Base-by-base conservation (phyloP, 2,329 filamentous ascomycete species). In the Allantophomopsis cytisporea region DNA sequence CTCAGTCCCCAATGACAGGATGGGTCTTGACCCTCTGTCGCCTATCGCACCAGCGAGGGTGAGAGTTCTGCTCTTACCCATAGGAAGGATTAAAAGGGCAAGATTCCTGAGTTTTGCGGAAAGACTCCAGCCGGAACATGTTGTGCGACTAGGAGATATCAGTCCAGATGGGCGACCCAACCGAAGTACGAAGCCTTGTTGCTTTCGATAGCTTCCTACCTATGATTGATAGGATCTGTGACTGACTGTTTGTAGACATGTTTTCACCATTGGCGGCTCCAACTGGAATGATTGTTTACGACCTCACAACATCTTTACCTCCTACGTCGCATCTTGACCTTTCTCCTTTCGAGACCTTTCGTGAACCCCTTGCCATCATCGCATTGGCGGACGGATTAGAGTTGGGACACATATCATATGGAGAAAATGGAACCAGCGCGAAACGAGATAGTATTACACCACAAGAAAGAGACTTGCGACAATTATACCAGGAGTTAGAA, bases 211-310 rank as follows among this genome's bases (percentile, higher is more conserved):
- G 39, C 35, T 43, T 32, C 30, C 38, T 23, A 35, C 30, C 38
- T 23, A 35, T 32, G 41, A 35, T 38, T 31, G 34, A 40, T 21
- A 15, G 16, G 28, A 32, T 16, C 14, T 10, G 30, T 21, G 40
- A 39, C 49, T 55, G 40, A 54, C 39, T 11, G 35, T 46, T 39
- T 44, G 39, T 58, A 94, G 87, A 86, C 60, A 88, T 91, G 79
- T 95, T 96, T 62, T 94, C 86, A 42, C 89, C 89, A 32, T 66
- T 91, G 52, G 84, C 83, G 12, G 94, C 91, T 59, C 87, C 86
- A 10, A 74, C 79, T 49, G 89, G 89, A 44, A 78, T 80, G 53
- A 81, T 96, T 44, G 71, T 95, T 51, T 95, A 91, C 68, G 83
- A 94, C 57, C 72, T 95, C 45, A 79, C 83, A 42, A 86, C 83